A percentile compares a stretch with the other conserved stretches of the same genome.
Conservation (phyloP, 257 asterid species). For the Solanum habrochaites region DNA sequence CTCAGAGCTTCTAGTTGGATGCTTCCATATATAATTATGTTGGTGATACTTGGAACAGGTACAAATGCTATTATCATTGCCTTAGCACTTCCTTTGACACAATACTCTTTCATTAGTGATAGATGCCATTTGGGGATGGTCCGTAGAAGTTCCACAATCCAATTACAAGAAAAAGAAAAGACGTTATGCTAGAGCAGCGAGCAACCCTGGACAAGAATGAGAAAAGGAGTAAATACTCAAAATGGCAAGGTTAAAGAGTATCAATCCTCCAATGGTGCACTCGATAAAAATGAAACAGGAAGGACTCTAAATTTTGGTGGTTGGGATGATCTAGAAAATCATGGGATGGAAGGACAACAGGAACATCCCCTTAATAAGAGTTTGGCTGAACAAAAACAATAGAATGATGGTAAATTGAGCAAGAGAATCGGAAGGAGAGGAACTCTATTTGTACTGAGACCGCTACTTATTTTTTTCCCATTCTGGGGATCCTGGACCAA, state of each 20-base stretch:
- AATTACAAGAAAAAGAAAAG: conserved; percentile 32
- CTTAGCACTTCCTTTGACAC: conserved; percentile 71
- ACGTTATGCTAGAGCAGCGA: conserved; percentile 17
- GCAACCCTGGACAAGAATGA: conserved; percentile 19
- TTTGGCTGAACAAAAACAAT: conserved; percentile 3
- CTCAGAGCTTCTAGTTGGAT: conserved; percentile 72
- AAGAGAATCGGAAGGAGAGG: conserved; percentile 38
- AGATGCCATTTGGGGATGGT: conserved; percentile 43
- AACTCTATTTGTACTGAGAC: conserved; percentile 32
- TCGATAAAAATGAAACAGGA: conserved; percentile 4
- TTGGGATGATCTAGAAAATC: conserved; percentile 81
- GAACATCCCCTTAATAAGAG: neutral
- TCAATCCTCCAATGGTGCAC: conserved; percentile 24
- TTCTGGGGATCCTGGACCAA: conserved; percentile 53
- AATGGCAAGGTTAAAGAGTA: conserved; percentile 19
- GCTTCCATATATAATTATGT: conserved; percentile 53
- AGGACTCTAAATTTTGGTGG: conserved; percentile 45
- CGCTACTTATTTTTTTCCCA: conserved; percentile 43
- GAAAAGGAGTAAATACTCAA: conserved; percentile 15
- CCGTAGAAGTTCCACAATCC: conserved; percentile 15
- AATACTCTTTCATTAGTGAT: conserved; percentile 39
- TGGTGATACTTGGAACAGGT: conserved; percentile 52
- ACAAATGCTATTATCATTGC: conserved; percentile 52
- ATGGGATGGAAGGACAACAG: conserved; percentile 16
- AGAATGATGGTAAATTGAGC: conserved; percentile 25